Evolutionary conservation across 176 grass and related monocot species (phyloP), one percentile per base, ranked within the genome.

Genomic region (Carex littledalei): DNA sequence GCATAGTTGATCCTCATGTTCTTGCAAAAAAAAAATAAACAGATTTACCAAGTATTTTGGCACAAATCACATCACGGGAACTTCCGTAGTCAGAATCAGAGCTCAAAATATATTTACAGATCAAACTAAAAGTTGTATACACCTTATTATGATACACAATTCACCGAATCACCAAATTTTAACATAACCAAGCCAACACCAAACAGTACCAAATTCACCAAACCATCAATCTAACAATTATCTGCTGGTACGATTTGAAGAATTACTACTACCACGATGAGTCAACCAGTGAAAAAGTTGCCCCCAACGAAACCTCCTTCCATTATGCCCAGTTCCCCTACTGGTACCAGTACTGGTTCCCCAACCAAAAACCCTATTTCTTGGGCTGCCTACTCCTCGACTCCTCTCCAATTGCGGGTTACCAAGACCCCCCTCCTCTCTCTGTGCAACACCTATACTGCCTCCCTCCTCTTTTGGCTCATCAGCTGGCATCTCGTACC

Each of bases 401-500:
- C 21, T 76, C 71, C 84, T 60, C n/a, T 76, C 54, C 6, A 15
- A 5, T 32, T 35, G 62, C 26, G 3, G 26, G 37, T 82, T 84
- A 61, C 83, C 79, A 14, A 10, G 15, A 69, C 68, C 65, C 0
- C 62, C 64, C 37, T 84, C 87, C n/a, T 63, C 67, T 65, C 50
- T 52, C 15, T 29, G 7, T 69, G 32, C 79, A 17, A 63, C 32
- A 62, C 37, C 64, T 7, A 63, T 29, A 86, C 64, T 85, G 7
- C 1, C 18, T 31, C 52, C 54, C 68, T 49, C 57, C 17, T 81
- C 88, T 85, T 86, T 70, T 13, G 85, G 12, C 72, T 92, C 93
- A 39, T 88, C 89, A 3, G 84, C 76, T 15, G 96, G 93, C 90
- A 98, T 81, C 88, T 91, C 89, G 34, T 88, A 86, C 68, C 96